A percentile compares a stretch with the other conserved stretches of the same genome.
phyloP scores from a whole-genome alignment of 257 asterid species.

The Nyctanthes arbortristis region DNA sequence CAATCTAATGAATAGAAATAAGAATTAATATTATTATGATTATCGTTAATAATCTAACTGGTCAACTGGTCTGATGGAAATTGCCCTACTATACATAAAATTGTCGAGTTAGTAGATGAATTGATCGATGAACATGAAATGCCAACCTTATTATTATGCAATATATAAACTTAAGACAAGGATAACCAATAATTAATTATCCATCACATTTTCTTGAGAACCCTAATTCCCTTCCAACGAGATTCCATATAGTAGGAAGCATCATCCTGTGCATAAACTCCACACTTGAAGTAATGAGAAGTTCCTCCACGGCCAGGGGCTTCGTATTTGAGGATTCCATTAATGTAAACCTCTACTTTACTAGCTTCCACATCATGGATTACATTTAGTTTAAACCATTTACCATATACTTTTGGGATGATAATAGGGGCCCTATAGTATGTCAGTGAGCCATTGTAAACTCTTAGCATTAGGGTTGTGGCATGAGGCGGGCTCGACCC shows the following conservation, averaged over 20 bases:
- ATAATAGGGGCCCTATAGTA: constrained; percentile 22
- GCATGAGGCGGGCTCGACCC: constrained; percentile 29
- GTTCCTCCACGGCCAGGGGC: constrained; percentile 30
- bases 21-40: no score
- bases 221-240: constrained; percentile 34
- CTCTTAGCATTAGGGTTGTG: constrained; percentile 38
- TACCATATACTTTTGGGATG: constrained; percentile 20
- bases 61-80: no score
- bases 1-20: no score
- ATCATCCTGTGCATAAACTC: constrained; percentile 38
- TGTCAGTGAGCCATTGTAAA: constrained; percentile 28
- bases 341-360: constrained; percentile 22
- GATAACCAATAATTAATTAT: not conserved
- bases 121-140: no score
- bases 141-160: no score
- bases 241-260: constrained; percentile 39
- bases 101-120: no score
- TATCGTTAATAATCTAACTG: no score
- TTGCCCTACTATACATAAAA: no score
- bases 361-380: constrained; percentile 33
- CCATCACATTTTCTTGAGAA: constrained; percentile 26
- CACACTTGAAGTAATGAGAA: constrained; percentile 35
- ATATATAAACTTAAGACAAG: no score
- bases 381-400: constrained; percentile 37
- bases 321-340: constrained; percentile 23